Percentiles rank a stretch among this genome's conserved stretches.
phyloP scores from a whole-genome alignment of 345 rosid species.

The Carallia pectinifolia region DNA sequence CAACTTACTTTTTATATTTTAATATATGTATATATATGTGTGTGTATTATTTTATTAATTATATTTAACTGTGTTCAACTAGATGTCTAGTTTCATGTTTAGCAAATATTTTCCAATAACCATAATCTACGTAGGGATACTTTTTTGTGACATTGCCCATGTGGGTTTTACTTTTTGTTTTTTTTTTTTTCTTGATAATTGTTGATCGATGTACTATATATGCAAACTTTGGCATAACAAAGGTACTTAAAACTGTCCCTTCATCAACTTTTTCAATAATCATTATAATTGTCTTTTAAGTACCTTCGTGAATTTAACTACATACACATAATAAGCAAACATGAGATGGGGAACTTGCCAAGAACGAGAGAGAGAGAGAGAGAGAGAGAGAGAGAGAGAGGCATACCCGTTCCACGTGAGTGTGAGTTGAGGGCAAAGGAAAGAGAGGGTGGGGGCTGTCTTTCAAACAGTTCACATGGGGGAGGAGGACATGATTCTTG shows the following conservation, averaged over 20 bases:
- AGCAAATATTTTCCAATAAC: too few species aligned
- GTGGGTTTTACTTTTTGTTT: too few species aligned
- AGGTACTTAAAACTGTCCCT: neutral
- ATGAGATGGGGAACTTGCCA: constrained; percentile 28
- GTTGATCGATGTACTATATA: neutral
- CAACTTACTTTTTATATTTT: too few species aligned
- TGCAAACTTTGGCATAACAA: neutral
- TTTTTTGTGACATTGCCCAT: too few species aligned
- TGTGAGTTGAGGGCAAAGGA: constrained; percentile 40
- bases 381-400: constrained; percentile 1
- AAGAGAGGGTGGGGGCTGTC: constrained; percentile 25
- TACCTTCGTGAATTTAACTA: neutral
- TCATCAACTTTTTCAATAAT: constrained; percentile 21
- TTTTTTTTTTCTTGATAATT: too few species aligned
- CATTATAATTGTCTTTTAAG: constrained; percentile 24
- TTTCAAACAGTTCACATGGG: constrained; percentile 38
- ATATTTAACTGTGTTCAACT: too few species aligned
- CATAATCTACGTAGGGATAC: too few species aligned
- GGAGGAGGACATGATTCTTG: constrained; percentile 27
- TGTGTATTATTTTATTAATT: too few species aligned
- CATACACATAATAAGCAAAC: constrained; percentile 16
- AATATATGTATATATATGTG: too few species aligned
- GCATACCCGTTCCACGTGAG: constrained; percentile 36
- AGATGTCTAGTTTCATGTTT: too few species aligned
- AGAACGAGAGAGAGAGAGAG: constrained; percentile 5